Conservation (phyloP, 2,329 filamentous ascomycete genomes). For the Aspergillus hortae region DNA sequence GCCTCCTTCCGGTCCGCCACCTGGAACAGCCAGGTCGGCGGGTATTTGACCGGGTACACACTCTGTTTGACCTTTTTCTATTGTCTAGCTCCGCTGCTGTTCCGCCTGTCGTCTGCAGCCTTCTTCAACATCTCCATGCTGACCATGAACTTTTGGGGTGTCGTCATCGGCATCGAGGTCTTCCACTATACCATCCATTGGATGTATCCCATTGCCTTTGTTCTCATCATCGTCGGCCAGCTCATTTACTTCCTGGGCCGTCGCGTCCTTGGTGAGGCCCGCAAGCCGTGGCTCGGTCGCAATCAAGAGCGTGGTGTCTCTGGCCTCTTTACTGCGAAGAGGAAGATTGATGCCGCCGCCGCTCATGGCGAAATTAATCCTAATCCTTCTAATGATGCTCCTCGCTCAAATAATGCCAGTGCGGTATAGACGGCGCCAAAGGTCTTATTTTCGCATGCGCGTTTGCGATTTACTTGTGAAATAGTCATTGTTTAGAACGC, state of each 20-base stretch:
- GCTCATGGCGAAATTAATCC: conserved; percentile 10
- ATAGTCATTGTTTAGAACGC: neutral
- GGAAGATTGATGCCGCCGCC: conserved; percentile 53
- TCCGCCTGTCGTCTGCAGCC: conserved; percentile 84
- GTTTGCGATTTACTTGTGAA: neutral
- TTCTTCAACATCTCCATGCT: conserved; percentile 96
- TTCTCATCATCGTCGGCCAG: conserved; percentile 82
- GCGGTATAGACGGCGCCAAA: conserved; percentile 5
- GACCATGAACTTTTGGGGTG: conserved; percentile 95
- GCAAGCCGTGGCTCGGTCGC: conserved; percentile 91
- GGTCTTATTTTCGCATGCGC: neutral
- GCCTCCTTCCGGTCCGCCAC: conserved; percentile 60
- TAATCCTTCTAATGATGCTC: conserved; percentile 5
- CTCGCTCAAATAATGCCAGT: conserved; percentile 5
- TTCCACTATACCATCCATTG: conserved; percentile 78
- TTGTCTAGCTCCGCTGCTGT: conserved; percentile 76
- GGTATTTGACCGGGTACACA: conserved; percentile 89
- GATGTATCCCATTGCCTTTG: conserved; percentile 94
- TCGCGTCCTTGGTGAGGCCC: conserved; percentile 73
- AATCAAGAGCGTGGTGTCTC: conserved; percentile 78
- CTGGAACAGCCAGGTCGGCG: conserved; percentile 67
- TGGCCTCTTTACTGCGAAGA: conserved; percentile 81
- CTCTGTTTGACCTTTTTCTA: conserved; percentile 82
- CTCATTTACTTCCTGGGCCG: conserved; percentile 84
- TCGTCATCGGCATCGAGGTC: conserved; percentile 84